Evolutionary conservation across 2,329 filamentous ascomycete species (phyloP).

Genomic region (Hymenoscyphus albidus): DNA sequence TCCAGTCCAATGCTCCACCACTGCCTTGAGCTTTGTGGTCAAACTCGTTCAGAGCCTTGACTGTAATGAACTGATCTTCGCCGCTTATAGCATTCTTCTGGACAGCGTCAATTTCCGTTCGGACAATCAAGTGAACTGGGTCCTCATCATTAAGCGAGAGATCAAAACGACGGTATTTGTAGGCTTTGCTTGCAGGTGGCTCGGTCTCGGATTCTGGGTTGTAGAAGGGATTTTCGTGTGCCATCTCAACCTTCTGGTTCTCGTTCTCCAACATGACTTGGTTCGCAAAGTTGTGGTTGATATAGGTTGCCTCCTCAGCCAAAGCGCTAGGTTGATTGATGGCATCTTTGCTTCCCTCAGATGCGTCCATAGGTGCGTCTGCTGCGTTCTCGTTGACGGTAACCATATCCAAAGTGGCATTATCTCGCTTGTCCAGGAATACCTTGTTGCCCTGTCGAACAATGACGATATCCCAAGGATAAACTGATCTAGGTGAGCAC

Average conservation of each 20-base stretch:
- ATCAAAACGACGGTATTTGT: slow-evolving; percentile 98
- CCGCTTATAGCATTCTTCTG: slow-evolving; percentile 91
- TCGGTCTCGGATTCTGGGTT: slow-evolving; percentile 89
- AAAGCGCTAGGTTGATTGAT: slow-evolving; percentile 93
- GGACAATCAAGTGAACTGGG: slow-evolving; percentile 86
- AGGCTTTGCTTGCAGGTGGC: slow-evolving; percentile 90
- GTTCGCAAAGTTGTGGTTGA: slow-evolving; percentile 99
- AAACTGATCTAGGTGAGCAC: slow-evolving; percentile 94
- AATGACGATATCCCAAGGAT: slow-evolving; percentile 98
- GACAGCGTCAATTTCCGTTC: slow-evolving; percentile 91
- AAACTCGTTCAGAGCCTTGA: slow-evolving; percentile 98
- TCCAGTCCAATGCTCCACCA: slow-evolving; percentile 94
- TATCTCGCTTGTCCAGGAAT: slow-evolving; percentile 97
- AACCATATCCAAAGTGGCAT: slow-evolving; percentile 91
- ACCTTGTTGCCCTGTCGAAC: slow-evolving; percentile 91
- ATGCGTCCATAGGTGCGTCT: slow-evolving; percentile 86
- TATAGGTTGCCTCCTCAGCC: slow-evolving; percentile 96
- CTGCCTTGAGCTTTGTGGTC: slow-evolving; percentile 96
- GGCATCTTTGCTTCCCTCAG: slow-evolving; percentile 87
- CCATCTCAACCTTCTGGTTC: slow-evolving; percentile 74
- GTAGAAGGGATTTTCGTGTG: slow-evolving; percentile 95
- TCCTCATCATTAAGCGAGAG: slow-evolving; percentile 87
- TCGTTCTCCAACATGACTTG: slow-evolving; percentile 87
- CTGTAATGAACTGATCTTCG: slow-evolving; percentile 84
- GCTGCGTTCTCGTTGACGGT: slow-evolving; percentile 98